phyloP scores from a whole-genome alignment of 1,284 basidiomycete species.

The Anthracocystis panici-leucophaei region DNA sequence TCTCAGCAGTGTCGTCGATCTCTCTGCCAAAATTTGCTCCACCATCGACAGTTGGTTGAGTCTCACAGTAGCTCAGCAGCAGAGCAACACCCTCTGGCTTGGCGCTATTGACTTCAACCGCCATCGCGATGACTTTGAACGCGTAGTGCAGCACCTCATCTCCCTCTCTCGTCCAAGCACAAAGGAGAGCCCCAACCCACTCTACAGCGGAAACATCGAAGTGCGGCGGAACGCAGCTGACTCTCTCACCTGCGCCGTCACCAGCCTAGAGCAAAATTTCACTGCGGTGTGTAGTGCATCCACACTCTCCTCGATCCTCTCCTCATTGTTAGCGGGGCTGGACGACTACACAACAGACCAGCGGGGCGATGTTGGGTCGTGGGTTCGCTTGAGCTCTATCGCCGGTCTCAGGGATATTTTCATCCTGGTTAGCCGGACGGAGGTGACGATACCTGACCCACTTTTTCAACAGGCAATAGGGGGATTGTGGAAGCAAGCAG shows the following conservation, averaged over 20 bases:
- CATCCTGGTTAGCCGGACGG: conserved; percentile 70
- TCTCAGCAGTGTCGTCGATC: conserved; percentile 79
- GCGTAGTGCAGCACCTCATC: conserved; percentile 76
- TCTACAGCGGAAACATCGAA: conserved; percentile 72
- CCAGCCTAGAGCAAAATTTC: conserved; percentile 1
- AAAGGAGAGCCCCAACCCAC: conserved; percentile 70
- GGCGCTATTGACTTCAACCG: conserved; percentile 78
- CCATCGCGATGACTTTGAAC: conserved; percentile 74
- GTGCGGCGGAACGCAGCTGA: conserved; percentile 78
- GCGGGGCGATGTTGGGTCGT: conserved; percentile 96
- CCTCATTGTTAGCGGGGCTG: conserved; percentile 75
- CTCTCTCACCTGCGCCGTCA: conserved; percentile 73
- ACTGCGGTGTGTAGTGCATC: background rate
- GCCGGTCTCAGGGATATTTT: conserved; percentile 75
- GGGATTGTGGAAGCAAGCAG: conserved; percentile 85
- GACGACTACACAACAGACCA: conserved; percentile 92
- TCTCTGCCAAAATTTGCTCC: conserved; percentile 69
- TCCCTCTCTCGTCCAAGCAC: conserved; percentile 73
- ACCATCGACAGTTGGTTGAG: conserved; percentile 75
- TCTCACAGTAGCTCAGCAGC: conserved; percentile 76
- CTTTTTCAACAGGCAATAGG: conserved; percentile 65
- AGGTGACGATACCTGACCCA: conserved; percentile 9
- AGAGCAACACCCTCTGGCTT: conserved; percentile 81
- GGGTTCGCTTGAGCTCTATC: conserved; percentile 85
- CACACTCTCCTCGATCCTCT: background rate